Conservation (phyloP, 2,329 filamentous ascomycete species). For the Colletotrichum agaves region DNA sequence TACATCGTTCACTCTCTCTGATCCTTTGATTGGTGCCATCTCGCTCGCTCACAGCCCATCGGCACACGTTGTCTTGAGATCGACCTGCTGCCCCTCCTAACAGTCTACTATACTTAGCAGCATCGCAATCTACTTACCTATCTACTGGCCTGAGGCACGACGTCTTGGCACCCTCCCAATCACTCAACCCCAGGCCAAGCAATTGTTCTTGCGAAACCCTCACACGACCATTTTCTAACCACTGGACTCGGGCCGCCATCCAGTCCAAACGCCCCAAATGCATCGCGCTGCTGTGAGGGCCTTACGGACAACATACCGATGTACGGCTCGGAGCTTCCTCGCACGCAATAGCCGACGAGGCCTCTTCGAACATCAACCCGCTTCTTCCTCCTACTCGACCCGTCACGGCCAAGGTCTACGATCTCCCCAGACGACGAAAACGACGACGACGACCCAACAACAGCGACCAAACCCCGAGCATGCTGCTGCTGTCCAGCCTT, state of each 20-base stretch:
- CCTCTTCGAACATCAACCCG: conserved; percentile 44
- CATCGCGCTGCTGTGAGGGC: conserved; percentile 77
- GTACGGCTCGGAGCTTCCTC: conserved; percentile 67
- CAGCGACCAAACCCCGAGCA: conserved; percentile 43
- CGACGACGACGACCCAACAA: conserved; percentile 16
- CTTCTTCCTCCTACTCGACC: conserved; percentile 38
- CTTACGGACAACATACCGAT: conserved; percentile 75
- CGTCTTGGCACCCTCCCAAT: conserved; percentile 23
- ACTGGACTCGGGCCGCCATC: conserved; percentile 36
- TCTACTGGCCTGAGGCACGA: conserved; percentile 31
- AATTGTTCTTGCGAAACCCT: conserved; percentile 20
- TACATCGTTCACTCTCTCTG: neutral
- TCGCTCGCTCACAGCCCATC: neutral
- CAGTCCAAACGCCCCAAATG: conserved; percentile 62
- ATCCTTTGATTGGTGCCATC: conserved; percentile 9
- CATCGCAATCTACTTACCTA: conserved; percentile 3
- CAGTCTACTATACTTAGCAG: conserved; percentile 19
- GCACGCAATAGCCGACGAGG: conserved; percentile 61
- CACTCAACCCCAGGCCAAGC: conserved; percentile 13
- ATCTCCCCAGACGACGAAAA: conserved; percentile 33
- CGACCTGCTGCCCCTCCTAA: neutral
- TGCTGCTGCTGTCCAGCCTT: conserved; percentile 57
- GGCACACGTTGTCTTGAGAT: neutral
- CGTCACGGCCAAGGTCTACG: conserved; percentile 38
- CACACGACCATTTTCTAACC: conserved; percentile 28